Conservation (phyloP, 345 rosid genomes). For the Cardamine resedifolia region DNA sequence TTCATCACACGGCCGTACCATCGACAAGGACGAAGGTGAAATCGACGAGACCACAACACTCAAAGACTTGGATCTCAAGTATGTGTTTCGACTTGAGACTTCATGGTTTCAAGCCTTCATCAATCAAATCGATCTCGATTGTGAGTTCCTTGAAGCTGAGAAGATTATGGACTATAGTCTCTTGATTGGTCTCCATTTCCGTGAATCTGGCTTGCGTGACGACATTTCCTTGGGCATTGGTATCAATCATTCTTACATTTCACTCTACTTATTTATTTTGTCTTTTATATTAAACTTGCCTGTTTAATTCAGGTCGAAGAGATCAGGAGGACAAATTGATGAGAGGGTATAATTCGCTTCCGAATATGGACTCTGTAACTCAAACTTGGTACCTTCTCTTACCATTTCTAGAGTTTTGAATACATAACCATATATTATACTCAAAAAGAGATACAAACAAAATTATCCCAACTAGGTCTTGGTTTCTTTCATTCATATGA, state of each 20-base stretch:
- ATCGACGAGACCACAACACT: conserved; percentile 67
- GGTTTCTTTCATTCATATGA: neutral
- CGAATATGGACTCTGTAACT: conserved; percentile 59
- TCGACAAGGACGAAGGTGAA: conserved; percentile 52
- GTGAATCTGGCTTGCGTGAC: conserved; percentile 33
- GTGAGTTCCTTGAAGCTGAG: conserved; percentile 71
- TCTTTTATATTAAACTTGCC: neutral
- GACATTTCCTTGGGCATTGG: conserved; percentile 43
- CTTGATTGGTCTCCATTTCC: conserved; percentile 66
- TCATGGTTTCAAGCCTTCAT: conserved; percentile 62
- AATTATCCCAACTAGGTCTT: neutral
- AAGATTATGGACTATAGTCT: conserved; percentile 75
- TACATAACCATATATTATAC: neutral
- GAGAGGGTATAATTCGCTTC: conserved; percentile 63
- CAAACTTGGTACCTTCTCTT: conserved; percentile 46
- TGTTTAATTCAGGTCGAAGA: conserved; percentile 37
- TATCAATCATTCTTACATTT: conserved; percentile 3
- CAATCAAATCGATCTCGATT: conserved; percentile 63
- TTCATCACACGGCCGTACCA: conserved; percentile 67
- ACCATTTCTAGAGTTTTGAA: neutral
- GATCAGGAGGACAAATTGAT: conserved; percentile 44
- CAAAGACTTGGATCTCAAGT: conserved; percentile 73
- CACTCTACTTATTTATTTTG: neutral
- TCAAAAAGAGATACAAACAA: neutral
- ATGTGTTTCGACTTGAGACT: conserved; percentile 51